A percentile compares a stretch with the other conserved stretches of the same genome.
These are phyloP conservation scores for Monascus ruber DNA, from an alignment of 2,329 filamentous ascomycete genomes.

Conservation along the genomic window DNA sequence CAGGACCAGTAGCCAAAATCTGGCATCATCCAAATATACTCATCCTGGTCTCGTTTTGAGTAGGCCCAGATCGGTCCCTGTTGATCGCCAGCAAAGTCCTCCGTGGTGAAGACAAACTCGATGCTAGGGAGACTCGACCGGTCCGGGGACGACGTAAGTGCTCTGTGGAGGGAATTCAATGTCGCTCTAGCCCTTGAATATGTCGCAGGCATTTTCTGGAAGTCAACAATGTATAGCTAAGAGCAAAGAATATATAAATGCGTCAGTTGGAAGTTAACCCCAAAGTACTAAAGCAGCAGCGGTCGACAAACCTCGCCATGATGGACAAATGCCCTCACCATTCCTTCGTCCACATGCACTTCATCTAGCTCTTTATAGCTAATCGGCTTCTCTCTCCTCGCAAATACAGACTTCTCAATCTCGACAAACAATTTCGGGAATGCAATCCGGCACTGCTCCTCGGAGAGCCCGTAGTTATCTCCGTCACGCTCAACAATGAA, in stretches of 20 bases:
- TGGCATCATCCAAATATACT: slow-evolving; percentile 39
- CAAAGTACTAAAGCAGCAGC: not conserved
- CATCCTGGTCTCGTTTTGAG: slow-evolving; percentile 28
- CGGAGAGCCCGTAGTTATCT: slow-evolving; percentile 25
- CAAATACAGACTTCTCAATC: slow-evolving; percentile 20
- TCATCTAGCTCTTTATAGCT: slow-evolving; percentile 25
- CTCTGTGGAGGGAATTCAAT: slow-evolving; percentile 38
- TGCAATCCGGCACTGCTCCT: slow-evolving; percentile 26
- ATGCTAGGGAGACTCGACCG: slow-evolving; percentile 34
- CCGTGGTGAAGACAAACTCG: slow-evolving; percentile 39
- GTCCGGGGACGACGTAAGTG: slow-evolving; percentile 30
- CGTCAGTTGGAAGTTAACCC: not conserved
- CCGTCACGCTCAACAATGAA: slow-evolving; percentile 23
- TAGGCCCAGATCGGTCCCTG: slow-evolving; percentile 33
- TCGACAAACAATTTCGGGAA: slow-evolving; percentile 30
- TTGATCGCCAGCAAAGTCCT: slow-evolving; percentile 31
- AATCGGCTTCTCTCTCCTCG: slow-evolving; percentile 13
- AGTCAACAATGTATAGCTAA: slow-evolving; percentile 28
- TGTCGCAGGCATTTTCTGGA: slow-evolving; percentile 21
- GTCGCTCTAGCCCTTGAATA: slow-evolving; percentile 31
- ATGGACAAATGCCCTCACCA: slow-evolving; percentile 26
- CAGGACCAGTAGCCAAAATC: slow-evolving; percentile 45
- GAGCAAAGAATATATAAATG: not conserved
- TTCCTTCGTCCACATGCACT: slow-evolving; percentile 20
- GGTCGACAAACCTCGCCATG: slow-evolving; percentile 22